Percentiles rank a stretch among this genome's conserved stretches.
phyloP scores from a whole-genome alignment of 345 rosid species.

The Alliaria petiolata region DNA sequence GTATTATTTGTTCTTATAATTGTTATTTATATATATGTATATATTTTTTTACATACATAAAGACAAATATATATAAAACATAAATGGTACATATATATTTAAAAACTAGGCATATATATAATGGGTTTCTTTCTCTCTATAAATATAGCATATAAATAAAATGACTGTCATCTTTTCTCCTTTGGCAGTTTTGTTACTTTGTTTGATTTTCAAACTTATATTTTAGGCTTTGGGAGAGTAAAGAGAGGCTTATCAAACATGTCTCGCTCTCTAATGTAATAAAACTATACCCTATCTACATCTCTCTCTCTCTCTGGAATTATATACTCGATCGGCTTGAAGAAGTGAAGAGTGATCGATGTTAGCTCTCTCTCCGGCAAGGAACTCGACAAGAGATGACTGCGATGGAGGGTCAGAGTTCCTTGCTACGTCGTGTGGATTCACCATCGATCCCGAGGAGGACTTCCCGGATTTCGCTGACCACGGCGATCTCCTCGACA shows the following conservation, averaged over 20 bases:
- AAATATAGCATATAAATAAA: not conserved
- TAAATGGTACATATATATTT: not conserved
- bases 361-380: conserved; percentile 69
- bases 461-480: conserved; percentile 59
- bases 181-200: conserved; percentile 1
- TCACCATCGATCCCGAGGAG: conserved; percentile 22
- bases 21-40: not conserved
- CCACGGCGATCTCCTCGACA: conserved; percentile 51
- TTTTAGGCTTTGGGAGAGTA: not conserved
- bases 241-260: conserved; percentile 18
- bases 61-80: not conserved
- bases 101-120: not conserved
- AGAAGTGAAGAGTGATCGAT: conserved; percentile 36
- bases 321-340: not conserved
- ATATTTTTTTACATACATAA: not conserved
- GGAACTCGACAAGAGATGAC: conserved; percentile 39
- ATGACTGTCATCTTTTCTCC: not conserved
- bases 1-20: not conserved
- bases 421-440: conserved; percentile 36
- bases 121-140: not conserved
- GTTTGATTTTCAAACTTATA: conserved; percentile 1
- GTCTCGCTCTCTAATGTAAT: conserved; percentile 2
- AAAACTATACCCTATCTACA: not conserved
- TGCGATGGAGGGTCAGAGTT: conserved; percentile 39
- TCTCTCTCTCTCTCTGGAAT: not conserved